Conservation (phyloP, 495 filamentous ascomycete genomes). For the Viridothelium virens region DNA sequence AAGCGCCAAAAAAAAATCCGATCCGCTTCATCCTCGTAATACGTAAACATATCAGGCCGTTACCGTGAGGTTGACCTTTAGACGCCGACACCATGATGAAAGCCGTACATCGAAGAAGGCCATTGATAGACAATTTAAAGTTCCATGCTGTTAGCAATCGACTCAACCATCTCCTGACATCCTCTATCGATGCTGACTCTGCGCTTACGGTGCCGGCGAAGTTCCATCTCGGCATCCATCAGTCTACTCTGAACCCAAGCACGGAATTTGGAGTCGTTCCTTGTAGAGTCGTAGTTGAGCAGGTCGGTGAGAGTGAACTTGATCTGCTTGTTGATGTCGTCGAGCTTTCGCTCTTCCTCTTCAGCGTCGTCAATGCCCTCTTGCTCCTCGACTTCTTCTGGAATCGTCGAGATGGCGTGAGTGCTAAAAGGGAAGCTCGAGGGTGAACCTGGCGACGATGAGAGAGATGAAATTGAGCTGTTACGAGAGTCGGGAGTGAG, state of each 20-base stretch:
- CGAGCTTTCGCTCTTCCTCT: constrained; percentile 45
- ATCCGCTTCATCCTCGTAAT: background rate
- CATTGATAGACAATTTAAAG: background rate
- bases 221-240: constrained; percentile 57
- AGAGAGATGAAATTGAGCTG: background rate
- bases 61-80: background rate
- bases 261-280: constrained; percentile 47
- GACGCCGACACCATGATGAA: background rate
- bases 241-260: constrained; percentile 56
- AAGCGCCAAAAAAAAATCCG: background rate
- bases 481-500: constrained; percentile 29
- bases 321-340: constrained; percentile 55
- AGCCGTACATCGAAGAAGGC: background rate
- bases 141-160: constrained; percentile 3
- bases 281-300: constrained; percentile 54
- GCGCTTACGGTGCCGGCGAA: constrained; percentile 32
- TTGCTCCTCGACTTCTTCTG: background rate
- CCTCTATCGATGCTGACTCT: constrained; percentile 12
- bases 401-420: constrained; percentile 2
- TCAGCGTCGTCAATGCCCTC: background rate
- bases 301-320: constrained; percentile 58
- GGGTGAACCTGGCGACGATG: background rate
- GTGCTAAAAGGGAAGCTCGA: background rate
- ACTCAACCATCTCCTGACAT: constrained; percentile 2
- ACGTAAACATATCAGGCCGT: background rate